Percentiles rank a stretch among this genome's conserved stretches.
phyloP scores from a whole-genome alignment of 352 stramenopile genomes.

The Pythium oligandrum region DNA sequence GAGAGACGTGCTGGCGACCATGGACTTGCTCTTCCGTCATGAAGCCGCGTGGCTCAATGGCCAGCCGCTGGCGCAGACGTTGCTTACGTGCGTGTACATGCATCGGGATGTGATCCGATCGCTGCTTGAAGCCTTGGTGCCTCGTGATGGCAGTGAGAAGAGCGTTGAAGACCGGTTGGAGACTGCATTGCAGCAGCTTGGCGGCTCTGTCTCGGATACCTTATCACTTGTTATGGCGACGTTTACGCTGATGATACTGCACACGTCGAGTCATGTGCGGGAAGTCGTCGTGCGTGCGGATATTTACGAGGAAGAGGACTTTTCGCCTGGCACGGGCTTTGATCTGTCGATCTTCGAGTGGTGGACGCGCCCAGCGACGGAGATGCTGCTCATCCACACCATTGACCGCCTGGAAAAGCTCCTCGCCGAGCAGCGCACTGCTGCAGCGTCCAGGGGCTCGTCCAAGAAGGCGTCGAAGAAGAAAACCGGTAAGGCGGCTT shows the following conservation, averaged over 20 bases:
- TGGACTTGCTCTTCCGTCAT: conserved; percentile 71
- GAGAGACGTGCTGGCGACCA: conserved; percentile 63
- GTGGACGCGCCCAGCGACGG: conserved; percentile 31
- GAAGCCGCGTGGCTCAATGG: conserved; percentile 83
- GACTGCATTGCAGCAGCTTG: conserved; percentile 10
- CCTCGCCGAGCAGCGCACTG: conserved; percentile 33
- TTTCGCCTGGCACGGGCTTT: conserved; percentile 68
- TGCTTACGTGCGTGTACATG: conserved; percentile 88
- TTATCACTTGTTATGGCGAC: conserved; percentile 73
- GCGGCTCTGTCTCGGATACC: conserved; percentile 33
- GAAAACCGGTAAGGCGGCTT: conserved; percentile 44
- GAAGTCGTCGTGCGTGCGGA: conserved; percentile 87
- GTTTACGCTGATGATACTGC: conserved; percentile 57
- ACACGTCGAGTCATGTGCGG: conserved; percentile 75
- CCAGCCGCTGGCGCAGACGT: conserved; percentile 81
- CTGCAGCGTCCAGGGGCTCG: conserved; percentile 16
- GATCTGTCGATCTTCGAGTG: conserved; percentile 46
- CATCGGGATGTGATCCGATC: conserved; percentile 70
- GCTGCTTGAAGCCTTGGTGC: conserved; percentile 47
- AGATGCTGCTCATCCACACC: conserved; percentile 34
- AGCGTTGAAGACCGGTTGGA: conserved; percentile 28
- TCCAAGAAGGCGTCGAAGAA: conserved; percentile 65
- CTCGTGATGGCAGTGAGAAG: neutral
- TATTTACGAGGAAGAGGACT: conserved; percentile 97
- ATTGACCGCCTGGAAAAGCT: conserved; percentile 42